Evolutionary conservation across 345 rosid species (phyloP).

Genomic region (Salix suchowensis): DNA sequence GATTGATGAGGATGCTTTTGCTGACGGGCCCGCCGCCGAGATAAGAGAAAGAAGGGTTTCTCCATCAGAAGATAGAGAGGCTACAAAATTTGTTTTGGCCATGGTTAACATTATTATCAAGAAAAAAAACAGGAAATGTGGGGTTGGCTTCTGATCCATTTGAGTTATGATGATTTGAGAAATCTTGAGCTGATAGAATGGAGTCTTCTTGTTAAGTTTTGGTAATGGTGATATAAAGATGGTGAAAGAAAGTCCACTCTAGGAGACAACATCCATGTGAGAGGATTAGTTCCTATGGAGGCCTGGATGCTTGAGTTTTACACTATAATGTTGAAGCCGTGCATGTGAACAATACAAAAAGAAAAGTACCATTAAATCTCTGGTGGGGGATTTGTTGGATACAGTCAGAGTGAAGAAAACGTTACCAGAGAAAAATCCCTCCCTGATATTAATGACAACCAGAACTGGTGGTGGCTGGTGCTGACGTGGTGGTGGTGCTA

Average conservation of each 20-base stretch:
- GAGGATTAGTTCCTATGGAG: slow-evolving; percentile 3
- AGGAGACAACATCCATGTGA: slow-evolving; percentile 34
- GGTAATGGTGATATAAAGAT: slow-evolving; percentile 4
- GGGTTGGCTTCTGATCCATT: slow-evolving; percentile 34
- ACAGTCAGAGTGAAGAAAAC: not conserved
- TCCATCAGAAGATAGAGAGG: slow-evolving; percentile 74
- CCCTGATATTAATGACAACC: not conserved
- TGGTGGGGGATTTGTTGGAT: slow-evolving; percentile 8
- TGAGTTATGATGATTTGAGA: slow-evolving; percentile 13
- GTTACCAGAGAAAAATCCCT: slow-evolving; percentile 2
- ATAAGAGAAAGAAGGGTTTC: slow-evolving; percentile 63
- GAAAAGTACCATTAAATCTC: slow-evolving; percentile 20
- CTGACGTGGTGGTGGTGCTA: not conserved
- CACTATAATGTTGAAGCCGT: slow-evolving; percentile 50
- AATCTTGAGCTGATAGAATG: slow-evolving; percentile 1
- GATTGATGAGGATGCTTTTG: slow-evolving; percentile 44
- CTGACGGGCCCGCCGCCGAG: slow-evolving; percentile 42
- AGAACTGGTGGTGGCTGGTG: not conserved
- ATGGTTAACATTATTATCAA: slow-evolving; percentile 29
- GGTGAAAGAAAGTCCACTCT: slow-evolving; percentile 19
- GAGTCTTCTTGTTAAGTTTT: not conserved
- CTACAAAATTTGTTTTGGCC: slow-evolving; percentile 21
- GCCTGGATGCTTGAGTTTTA: slow-evolving; percentile 26
- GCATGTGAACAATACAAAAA: slow-evolving; percentile 45
- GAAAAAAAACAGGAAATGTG: slow-evolving; percentile 25